Evolutionary conservation across 2,329 filamentous ascomycete genomes (phyloP), one percentile per base, ranked within the genome.

Genomic region (Paecilomyces variotii): DNA sequence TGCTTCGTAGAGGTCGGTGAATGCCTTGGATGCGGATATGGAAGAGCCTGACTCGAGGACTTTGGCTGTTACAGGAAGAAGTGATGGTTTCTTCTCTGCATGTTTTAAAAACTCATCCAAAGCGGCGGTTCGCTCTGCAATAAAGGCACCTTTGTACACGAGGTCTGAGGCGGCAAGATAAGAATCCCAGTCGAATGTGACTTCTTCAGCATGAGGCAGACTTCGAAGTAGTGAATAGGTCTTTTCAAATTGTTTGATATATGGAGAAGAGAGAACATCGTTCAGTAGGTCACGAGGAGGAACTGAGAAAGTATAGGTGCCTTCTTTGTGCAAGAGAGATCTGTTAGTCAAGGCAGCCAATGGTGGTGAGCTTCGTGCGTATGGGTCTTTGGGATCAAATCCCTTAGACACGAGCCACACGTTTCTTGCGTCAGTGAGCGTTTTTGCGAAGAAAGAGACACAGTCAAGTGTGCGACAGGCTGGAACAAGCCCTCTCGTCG

Each of bases 401-500:
- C 73, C 77, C 52, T 81, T 79, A 3, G 77, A 74, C 0, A 78
- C 67, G 4, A 80, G 76, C 72, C 83, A 78, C 0, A 84, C 73
- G 0, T 65, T 73, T 28, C 81, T 72, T 5, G 80, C 78, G 61
- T 84, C 81, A 1, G 72, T 67, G 9, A 82, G 72, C 1, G 74
- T 82, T 26, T 75, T 71, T 1, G 82, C 74, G 57, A 83, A 76
- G 30, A 85, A 77, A 0, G 83, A 81, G 19, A 84, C 78, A 60
- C 82, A 84, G 67, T 86, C 83, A 0, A 85, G 74, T 0, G 79
- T 82, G 24, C 79, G 73, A 61, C 84, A 86, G 0, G 84, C 83
- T 12, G 67, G 66, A 28, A 67, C 61, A 11, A 69, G 58, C 6
- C 67, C 67, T 14, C 61, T 53, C 49, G 65, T 61, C 50, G 63